Conservation (phyloP, 345 rosid genomes). For the Sonneratia caseolaris region DNA sequence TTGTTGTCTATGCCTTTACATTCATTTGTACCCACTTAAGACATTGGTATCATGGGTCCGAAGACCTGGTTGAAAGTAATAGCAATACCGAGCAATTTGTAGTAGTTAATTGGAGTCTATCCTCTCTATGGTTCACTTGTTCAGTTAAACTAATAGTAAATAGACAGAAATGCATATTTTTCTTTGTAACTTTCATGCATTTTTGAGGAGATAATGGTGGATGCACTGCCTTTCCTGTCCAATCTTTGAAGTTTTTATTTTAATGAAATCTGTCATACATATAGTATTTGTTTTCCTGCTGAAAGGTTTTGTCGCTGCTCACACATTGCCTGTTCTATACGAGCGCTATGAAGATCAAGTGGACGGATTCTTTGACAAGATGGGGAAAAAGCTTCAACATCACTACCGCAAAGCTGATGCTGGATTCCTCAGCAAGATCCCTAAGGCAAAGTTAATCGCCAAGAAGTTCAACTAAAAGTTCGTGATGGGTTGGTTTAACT, state of each 20-base stretch:
- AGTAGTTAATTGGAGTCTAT: background rate
- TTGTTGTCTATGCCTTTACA: background rate
- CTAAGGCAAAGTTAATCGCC: constrained; percentile 51
- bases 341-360: constrained; percentile 77
- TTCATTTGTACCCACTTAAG: background rate
- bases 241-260: background rate
- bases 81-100: background rate
- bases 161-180: background rate
- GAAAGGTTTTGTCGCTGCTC: constrained; percentile 84
- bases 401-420: constrained; percentile 53
- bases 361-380: constrained; percentile 43
- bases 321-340: constrained; percentile 80
- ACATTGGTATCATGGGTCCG: background rate
- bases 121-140: background rate
- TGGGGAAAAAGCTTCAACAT: constrained; percentile 49
- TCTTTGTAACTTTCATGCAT: background rate
- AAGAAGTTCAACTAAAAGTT: constrained; percentile 55
- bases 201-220: background rate
- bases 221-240: background rate
- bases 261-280: background rate
- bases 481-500: background rate
- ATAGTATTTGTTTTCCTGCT: background rate
- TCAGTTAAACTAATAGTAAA: background rate
- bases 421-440: constrained; percentile 57
- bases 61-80: background rate